Base-by-base conservation (phyloP, 441 rosid species). In the Gossypium aridum region DNA sequence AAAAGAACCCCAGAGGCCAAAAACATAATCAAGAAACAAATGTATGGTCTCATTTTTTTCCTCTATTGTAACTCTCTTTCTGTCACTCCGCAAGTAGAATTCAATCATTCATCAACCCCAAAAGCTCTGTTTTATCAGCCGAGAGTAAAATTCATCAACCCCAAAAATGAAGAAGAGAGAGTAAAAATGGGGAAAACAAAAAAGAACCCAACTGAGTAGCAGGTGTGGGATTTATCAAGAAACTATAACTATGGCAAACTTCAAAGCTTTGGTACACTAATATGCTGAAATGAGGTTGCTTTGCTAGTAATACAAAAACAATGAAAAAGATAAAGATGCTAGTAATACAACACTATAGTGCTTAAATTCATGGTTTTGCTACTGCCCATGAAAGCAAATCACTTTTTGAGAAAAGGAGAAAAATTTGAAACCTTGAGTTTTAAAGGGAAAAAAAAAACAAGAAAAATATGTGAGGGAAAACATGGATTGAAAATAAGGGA, bases 301-400 rank as follows among this genome's bases (percentile, higher is more conserved):
- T 28, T 28, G 66, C 6, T 28, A 37, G 45, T 37, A 37, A 1
- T 37, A 37, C 45, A 37, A 37, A 8, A 39, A 47, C 57, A 14
- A 12, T 69, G 56, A 56, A 37, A 55, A 55, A 51, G 57, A 45
- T 70, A 78, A 55, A 78, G 64, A 70, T 43, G 76, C 71, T 71
- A 68, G 59, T 62, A 62, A 64, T 56, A 64, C 67, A 76, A 23
- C 63, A 39, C 60, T 22, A 68, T 73, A 9, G 81, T 79, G 78
- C 26, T 71, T 80, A 83, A 89, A 84, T 72, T 80, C 77, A 72
- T 78, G 87, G 80, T 82, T 76, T 85, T 59, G 28, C 79, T 80
- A 91, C 85, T 14, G 83, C 83, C 91, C 87, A 80, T 25, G 85
- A 85, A 82, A 78, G 83, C 81, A 86, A 84, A 81, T 76, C 57